A percentile compares a stretch with the other conserved stretches of the same genome.
Evolutionary conservation across 441 rosid species (phyloP).

Genomic region (Pelargonium australe): DNA sequence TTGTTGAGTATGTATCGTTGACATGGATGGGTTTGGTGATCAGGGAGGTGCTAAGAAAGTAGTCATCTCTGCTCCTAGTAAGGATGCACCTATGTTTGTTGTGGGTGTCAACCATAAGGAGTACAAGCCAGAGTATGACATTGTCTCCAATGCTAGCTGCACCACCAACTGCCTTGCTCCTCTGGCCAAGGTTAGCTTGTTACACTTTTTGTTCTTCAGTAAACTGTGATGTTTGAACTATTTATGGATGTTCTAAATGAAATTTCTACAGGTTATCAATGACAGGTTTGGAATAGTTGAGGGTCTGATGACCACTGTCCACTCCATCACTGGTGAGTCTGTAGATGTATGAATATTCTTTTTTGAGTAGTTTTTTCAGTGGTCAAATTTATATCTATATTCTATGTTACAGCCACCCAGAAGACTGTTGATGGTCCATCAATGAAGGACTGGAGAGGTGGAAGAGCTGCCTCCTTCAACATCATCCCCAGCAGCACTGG

Average conservation of each 20-base stretch:
- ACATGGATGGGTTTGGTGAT: neutral
- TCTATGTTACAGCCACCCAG: constrained; percentile 45
- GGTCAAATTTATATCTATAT: neutral
- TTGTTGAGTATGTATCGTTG: neutral
- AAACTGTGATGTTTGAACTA: neutral
- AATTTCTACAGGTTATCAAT: constrained; percentile 44
- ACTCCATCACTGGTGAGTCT: constrained; percentile 57
- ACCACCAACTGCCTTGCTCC: constrained; percentile 71
- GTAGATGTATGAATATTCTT: neutral
- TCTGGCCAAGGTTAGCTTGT: constrained; percentile 51
- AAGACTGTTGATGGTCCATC: constrained; percentile 92
- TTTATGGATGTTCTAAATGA: neutral
- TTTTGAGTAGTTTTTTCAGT: neutral
- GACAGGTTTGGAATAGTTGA: constrained; percentile 76
- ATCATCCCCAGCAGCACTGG: constrained; percentile 91
- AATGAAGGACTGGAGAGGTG: constrained; percentile 89
- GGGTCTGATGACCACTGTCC: constrained; percentile 85
- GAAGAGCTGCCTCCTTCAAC: constrained; percentile 87
- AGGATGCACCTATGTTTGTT: constrained; percentile 87
- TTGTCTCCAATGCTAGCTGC: constrained; percentile 76
- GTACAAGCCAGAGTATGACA: constrained; percentile 62
- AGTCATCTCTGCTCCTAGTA: constrained; percentile 65
- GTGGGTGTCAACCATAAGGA: constrained; percentile 75
- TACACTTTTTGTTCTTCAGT: neutral
- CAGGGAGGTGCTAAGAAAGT: constrained; percentile 91